Evolutionary conservation across 306 rosid genomes (phyloP), one percentile per base, ranked within the genome.

Genomic region (Ochetophila trinervis): DNA sequence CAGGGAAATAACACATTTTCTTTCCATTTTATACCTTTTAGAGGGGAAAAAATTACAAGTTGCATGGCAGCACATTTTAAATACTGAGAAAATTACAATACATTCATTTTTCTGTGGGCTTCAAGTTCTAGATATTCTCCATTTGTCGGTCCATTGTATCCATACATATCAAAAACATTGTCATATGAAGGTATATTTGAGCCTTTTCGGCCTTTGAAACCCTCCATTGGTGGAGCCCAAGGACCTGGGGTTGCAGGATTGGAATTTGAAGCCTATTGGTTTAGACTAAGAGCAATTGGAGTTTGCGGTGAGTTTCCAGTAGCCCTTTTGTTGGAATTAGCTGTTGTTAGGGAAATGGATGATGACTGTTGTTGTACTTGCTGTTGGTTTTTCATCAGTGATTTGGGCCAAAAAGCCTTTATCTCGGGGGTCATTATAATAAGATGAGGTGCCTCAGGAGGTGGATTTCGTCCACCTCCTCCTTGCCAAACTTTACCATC

Each of bases 321-420:
- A 16, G 90, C 79, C 77, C 97, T 82, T 68, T 96, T 78, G 79
- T 79, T 94, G 5, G 82, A 65, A 50, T 70, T 81, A 17, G 78
- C 64, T 3, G 92, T 27, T 3, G 94, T 82, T 76, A 90, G 70
- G 24, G 96, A 69, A 58, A 91, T 86, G 20, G 97, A 71, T 17
- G 99, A 83, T 42, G 90, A 82, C 69, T 84, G 95, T 75, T 87
- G 95, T 80, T 88, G 95, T 80, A 80, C 40, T 82, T 91, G 97
- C 78, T 91, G 99, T 79, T 94, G 99, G 86, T 90, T 94, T 84
- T 94, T 94, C 97, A 94, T 90, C 2, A 97, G 99, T 49, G 99
- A 94, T 80, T 94, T 94, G 55, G 99, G 97, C 65, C 99, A 81
- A 49, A 94, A 91, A 54, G 95, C 52, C 80, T 94, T 96, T 24